Evolutionary conservation across 208 protist genomes (phyloP).

Genomic region (Plasmodiophora brassicae): DNA sequence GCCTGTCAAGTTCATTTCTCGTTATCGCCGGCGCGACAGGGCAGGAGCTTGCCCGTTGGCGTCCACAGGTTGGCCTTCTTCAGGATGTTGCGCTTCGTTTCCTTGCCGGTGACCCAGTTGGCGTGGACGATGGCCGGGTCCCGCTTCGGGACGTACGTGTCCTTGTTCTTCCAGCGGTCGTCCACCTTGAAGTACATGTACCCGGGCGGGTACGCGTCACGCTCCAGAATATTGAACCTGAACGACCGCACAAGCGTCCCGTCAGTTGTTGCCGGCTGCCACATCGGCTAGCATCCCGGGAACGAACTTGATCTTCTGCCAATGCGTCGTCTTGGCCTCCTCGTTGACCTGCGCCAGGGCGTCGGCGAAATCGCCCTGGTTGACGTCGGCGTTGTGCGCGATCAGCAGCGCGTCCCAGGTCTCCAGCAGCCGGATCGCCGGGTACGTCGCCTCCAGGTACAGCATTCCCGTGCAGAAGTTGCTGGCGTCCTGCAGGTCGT

Average conservation of each 20-base stretch:
- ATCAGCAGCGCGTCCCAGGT: background rate
- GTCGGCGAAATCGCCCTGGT: background rate
- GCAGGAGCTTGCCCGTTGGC: background rate
- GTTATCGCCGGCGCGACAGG: background rate
- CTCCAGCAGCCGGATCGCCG: background rate
- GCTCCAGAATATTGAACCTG: background rate
- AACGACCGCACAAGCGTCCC: background rate
- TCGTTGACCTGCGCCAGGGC: background rate
- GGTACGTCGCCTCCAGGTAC: background rate
- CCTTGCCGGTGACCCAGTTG: background rate
- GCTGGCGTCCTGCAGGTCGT: background rate
- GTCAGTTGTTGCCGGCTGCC: no score
- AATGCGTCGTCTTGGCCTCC: background rate
- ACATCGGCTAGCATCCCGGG: background rate
- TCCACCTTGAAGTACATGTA: background rate
- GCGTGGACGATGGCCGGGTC: background rate
- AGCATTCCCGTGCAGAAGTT: background rate
- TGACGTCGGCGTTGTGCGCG: background rate
- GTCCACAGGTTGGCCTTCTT: background rate
- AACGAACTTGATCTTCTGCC: background rate
- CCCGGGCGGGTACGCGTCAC: background rate
- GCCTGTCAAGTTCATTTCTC: no score
- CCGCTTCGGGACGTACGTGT: background rate
- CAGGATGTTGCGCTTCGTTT: background rate
- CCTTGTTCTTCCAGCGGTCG: background rate